These are phyloP conservation scores for Curvularia spicifera DNA, from an alignment of 2,329 filamentous ascomycete genomes.

Conservation along the genomic window DNA sequence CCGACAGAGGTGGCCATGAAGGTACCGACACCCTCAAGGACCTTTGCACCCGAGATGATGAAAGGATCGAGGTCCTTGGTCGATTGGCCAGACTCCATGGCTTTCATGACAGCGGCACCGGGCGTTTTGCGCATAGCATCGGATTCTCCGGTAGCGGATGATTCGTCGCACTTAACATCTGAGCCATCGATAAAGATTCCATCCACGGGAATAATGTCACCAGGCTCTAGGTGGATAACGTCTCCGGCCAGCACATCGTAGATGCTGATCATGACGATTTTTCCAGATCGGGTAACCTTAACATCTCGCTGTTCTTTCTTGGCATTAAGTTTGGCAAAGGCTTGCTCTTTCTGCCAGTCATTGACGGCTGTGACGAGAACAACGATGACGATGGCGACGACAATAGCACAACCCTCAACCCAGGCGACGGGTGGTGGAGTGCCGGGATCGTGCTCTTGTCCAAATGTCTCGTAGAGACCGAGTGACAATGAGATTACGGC, in stretches of 20 bases:
- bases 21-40: slow-evolving; percentile 59
- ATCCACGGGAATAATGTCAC: slow-evolving; percentile 73
- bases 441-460: slow-evolving; percentile 52
- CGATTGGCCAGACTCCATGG: slow-evolving; percentile 58
- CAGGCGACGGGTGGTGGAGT: slow-evolving; percentile 52
- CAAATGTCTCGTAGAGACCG: slow-evolving; percentile 71
- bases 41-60: slow-evolving; percentile 64
- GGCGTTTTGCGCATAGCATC: slow-evolving; percentile 71
- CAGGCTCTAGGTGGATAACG: slow-evolving; percentile 70
- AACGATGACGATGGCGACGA: slow-evolving; percentile 47
- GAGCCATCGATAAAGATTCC: slow-evolving; percentile 71
- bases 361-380: slow-evolving; percentile 49
- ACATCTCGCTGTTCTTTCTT: slow-evolving; percentile 48
- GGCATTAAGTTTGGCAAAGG: slow-evolving; percentile 44
- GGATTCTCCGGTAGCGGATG: slow-evolving; percentile 74
- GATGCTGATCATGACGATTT: slow-evolving; percentile 62
- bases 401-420: slow-evolving; percentile 49
- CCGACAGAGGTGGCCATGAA: slow-evolving; percentile 63
- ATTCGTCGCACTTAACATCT: slow-evolving; percentile 73
- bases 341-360: slow-evolving; percentile 48
- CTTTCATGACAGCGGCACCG: slow-evolving; percentile 65
- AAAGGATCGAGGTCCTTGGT: slow-evolving; percentile 67
- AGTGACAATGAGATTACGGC: slow-evolving; percentile 72
- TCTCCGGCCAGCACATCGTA: slow-evolving; percentile 72
- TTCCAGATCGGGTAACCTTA: slow-evolving; percentile 66